Conservation (phyloP, 768 basidiomycete species). For the Termitomyces sp. region DNA sequence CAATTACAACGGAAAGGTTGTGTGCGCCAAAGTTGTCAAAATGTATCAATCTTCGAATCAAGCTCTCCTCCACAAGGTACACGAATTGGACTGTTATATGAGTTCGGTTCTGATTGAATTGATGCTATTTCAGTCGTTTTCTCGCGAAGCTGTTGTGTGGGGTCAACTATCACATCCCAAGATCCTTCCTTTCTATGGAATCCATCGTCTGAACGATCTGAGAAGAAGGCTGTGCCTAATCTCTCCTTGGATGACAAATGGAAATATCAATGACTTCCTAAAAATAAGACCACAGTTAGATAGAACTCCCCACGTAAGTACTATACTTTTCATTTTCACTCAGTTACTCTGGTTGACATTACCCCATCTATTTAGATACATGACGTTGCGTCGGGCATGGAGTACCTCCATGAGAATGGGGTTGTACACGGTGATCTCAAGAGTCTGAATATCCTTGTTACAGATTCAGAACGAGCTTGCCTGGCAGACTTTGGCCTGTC, state of each 20-base stretch:
- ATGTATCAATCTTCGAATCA: slow-evolving; percentile 18
- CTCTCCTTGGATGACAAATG: slow-evolving; percentile 36
- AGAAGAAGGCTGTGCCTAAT: slow-evolving; percentile 29
- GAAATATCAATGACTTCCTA: slow-evolving; percentile 26
- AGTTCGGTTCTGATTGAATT: neutral
- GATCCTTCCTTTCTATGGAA: slow-evolving; percentile 37
- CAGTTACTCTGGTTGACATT: neutral
- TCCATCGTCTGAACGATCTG: slow-evolving; percentile 22
- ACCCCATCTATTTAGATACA: slow-evolving; percentile 9
- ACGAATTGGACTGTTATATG: neutral
- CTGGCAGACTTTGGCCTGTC: slow-evolving; percentile 49
- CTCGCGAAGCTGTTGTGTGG: slow-evolving; percentile 16
- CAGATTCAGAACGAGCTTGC: slow-evolving; percentile 35
- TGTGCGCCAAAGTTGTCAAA: slow-evolving; percentile 25
- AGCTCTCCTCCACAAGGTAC: slow-evolving; percentile 20
- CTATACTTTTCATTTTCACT: neutral
- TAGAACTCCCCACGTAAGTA: slow-evolving; percentile 14
- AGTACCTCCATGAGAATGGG: slow-evolving; percentile 28
- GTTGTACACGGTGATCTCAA: slow-evolving; percentile 48
- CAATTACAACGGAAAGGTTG: slow-evolving; percentile 9
- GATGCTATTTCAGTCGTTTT: slow-evolving; percentile 21
- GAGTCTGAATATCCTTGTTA: slow-evolving; percentile 48
- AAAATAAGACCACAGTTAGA: slow-evolving; percentile 10
- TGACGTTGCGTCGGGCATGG: slow-evolving; percentile 27
- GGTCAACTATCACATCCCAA: slow-evolving; percentile 16